Conservation (phyloP, 176 grass and related monocot species). For the Ensete glaucum region DNA sequence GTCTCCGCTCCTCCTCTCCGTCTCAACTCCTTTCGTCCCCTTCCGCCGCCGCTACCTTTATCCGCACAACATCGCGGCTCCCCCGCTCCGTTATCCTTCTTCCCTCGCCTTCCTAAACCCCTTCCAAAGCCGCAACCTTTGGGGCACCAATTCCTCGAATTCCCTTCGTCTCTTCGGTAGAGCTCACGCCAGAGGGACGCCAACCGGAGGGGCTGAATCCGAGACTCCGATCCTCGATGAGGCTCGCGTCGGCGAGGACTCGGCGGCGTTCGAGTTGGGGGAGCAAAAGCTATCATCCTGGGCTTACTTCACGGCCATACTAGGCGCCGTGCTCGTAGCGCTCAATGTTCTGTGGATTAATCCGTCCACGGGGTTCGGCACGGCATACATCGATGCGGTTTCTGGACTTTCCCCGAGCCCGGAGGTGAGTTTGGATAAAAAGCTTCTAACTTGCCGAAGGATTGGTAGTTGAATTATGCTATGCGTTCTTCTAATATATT, state of each 20-base stretch:
- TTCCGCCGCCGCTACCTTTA: conserved; percentile 3
- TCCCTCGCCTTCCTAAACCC: conserved; percentile 1
- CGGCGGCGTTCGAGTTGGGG: conserved; percentile 54
- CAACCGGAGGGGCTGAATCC: conserved; percentile 25
- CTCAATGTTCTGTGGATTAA: conserved; percentile 81
- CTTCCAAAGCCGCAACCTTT: background rate
- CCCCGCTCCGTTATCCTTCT: background rate
- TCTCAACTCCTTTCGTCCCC: background rate
- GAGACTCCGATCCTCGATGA: conserved; percentile 15
- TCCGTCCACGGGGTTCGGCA: conserved; percentile 56
- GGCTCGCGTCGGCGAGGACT: conserved; percentile 52
- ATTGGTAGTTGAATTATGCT: background rate
- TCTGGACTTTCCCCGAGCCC: conserved; percentile 56
- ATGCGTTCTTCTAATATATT: too few species aligned
- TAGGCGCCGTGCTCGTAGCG: conserved; percentile 44
- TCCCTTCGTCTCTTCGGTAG: conserved; percentile 1
- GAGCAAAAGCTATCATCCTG: conserved; percentile 65
- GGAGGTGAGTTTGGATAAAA: conserved; percentile 40
- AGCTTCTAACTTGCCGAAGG: background rate
- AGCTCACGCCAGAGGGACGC: conserved; percentile 22
- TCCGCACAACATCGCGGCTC: background rate
- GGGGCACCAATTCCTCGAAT: background rate
- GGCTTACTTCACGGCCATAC: conserved; percentile 68
- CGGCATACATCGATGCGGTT: conserved; percentile 57
- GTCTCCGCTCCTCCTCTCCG: conserved; percentile 28